Evolutionary conservation across 306 rosid species (phyloP), one percentile per base, ranked within the genome.

Genomic region (Rosa multiflora): DNA sequence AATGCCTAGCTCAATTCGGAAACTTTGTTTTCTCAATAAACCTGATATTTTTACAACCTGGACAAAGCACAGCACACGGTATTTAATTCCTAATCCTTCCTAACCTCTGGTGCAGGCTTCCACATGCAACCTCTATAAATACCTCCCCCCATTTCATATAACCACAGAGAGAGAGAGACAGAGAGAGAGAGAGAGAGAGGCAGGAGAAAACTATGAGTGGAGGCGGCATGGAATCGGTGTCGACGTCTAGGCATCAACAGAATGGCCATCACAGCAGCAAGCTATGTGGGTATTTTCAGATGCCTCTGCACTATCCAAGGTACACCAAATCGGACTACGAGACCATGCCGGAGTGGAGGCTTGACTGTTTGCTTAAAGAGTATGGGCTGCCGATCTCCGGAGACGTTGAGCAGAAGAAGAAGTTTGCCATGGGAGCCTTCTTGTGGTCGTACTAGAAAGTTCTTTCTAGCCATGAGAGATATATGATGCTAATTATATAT

Each of bases 231-330:
- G 89, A 86, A 21, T 51, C 86, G 20, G 79, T 78, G 73, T 63
- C 59, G 37, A 32, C 37, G 48, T 39, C 49, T 20, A 67, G 72
- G 26, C 40, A 67, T 48, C 73, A 17, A 21, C 73, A 8, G 11
- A 83, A 74, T 37, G 76, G 75, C 17, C 79, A 51, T 43, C 69
- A 63, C 17, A 62, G 29, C 10, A 51, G 75, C 44, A 81, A 78
- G 43, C 37, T 79, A 4, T 68, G 85, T 35, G 83, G 84, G 15
- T 55, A 83, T 40, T 86, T 88, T 80, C 89, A 88, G 82, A 90
- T 90, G 92, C 92, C 92, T 62, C 77, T 90, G 29, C 94, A 90
- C 85, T 90, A 90, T 77, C 94, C 94, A 49, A 84, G 86, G 74
- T 88, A 90, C 84, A 85, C 87, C 1, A 52, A 82, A 53, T 81